These are phyloP conservation scores for Saururus chinensis DNA, from an alignment of 164 flowering plant genomes.

Conservation along the genomic window DNA sequence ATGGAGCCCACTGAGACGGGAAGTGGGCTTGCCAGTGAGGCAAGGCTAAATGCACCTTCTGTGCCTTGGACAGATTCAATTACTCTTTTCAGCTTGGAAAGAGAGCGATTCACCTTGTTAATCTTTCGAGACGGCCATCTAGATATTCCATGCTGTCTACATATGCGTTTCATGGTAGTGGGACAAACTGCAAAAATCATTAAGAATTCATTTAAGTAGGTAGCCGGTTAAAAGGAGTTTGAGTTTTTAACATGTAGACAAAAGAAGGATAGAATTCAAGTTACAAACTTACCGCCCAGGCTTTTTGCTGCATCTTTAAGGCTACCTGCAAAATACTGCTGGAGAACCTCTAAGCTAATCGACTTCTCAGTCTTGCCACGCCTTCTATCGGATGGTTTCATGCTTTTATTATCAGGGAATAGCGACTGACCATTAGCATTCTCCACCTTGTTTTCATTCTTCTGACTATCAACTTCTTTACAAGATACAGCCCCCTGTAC, in stretches of 20 bases:
- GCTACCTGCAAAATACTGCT: slow-evolving; percentile 88
- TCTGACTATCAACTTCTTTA: slow-evolving; percentile 14
- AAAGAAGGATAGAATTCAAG: not conserved
- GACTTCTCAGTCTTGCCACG: slow-evolving; percentile 84
- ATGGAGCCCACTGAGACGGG: slow-evolving; percentile 55
- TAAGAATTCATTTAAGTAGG: slow-evolving; percentile 7
- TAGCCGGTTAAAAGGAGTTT: not conserved
- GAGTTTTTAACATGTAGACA: not conserved
- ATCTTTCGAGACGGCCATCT: slow-evolving; percentile 98
- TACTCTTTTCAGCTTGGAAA: slow-evolving; percentile 77
- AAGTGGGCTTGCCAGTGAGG: slow-evolving; percentile 46
- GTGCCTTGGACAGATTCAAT: slow-evolving; percentile 91
- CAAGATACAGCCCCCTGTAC: slow-evolving; percentile 16
- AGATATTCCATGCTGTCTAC: slow-evolving; percentile 93
- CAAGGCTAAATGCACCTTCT: slow-evolving; percentile 53
- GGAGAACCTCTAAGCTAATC: slow-evolving; percentile 86
- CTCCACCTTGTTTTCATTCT: slow-evolving; percentile 11
- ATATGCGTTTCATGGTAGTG: slow-evolving; percentile 97
- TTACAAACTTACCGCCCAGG: slow-evolving; percentile 63
- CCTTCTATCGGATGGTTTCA: slow-evolving; percentile 39
- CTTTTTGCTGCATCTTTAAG: slow-evolving; percentile 97
- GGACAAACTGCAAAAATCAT: slow-evolving; percentile 70
- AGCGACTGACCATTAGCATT: slow-evolving; percentile 14
- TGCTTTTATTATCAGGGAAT: slow-evolving; percentile 22
- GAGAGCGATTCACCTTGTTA: slow-evolving; percentile 87